Evolutionary conservation across 495 filamentous ascomycete genomes (phyloP).

Genomic region (Talaromyces ruber): DNA sequence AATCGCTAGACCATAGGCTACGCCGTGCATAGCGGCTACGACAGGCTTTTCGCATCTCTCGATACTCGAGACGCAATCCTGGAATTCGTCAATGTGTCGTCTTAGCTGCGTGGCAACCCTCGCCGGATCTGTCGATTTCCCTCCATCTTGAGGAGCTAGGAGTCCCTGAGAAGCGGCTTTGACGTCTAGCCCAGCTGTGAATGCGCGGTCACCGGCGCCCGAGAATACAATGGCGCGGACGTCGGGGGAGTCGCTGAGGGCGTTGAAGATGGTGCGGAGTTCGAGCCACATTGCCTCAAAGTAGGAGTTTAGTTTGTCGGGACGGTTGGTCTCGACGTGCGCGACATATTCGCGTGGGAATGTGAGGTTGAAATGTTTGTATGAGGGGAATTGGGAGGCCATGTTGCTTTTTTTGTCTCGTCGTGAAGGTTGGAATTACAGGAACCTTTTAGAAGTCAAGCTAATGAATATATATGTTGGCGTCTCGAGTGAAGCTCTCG

Average conservation of each 20-base stretch:
- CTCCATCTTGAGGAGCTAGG: constrained; percentile 9
- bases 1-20: constrained; percentile 72
- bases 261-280: constrained; percentile 60
- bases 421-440: not conserved
- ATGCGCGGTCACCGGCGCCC: constrained; percentile 74
- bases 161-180: constrained; percentile 45
- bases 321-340: constrained; percentile 89
- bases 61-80: constrained; percentile 63
- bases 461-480: not conserved
- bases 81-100: constrained; percentile 66
- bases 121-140: constrained; percentile 44
- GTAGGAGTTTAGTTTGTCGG: constrained; percentile 88
- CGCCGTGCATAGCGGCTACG: constrained; percentile 75
- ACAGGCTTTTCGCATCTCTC: constrained; percentile 92
- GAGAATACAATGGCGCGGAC: constrained; percentile 76
- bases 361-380: constrained; percentile 69
- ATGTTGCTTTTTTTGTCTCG: not conserved
- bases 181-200: constrained; percentile 77
- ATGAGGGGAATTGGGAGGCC: constrained; percentile 15
- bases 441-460: not conserved
- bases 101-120: constrained; percentile 56
- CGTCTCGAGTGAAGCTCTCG: not conserved
- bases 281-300: constrained; percentile 84
- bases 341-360: constrained; percentile 68
- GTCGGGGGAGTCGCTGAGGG: constrained; percentile 61